Base-by-base conservation (phyloP, 305 asterid genomes). In the Fraxinus dipetala region DNA sequence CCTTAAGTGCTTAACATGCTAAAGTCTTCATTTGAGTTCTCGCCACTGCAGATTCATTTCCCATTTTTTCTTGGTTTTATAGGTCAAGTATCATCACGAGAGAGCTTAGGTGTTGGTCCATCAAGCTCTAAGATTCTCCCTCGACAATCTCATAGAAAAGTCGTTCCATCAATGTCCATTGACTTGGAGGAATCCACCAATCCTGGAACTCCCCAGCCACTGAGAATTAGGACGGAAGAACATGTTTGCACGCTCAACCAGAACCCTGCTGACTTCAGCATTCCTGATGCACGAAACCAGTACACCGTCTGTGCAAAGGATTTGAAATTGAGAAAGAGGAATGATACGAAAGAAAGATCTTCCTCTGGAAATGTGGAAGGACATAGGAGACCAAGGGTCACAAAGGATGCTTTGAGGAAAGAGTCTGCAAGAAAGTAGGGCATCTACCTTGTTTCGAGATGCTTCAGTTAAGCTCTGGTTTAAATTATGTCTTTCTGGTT, bases 201-300 rank as follows among this genome's bases (percentile, higher is more conserved):
- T 22, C 51, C 34, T 65, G 82, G 9, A 36, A 22, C 32, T 81
- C 34, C 34, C 34, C 74, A 65, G 74, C 86, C 85, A 14, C 75
- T 63, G 34, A 86, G 72, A 43, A 76, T 32, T 35, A 40, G 80
- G 1, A 34, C 38, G 3, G 83, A 83, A 38, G 85, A 85, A 38
- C 82, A 85, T 5, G 78, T 81, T 31, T 93, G 98, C 85, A 80
- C 85, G 11, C 85, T 85, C 20, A 95, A 95, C 81, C 83, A 80
- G 75, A 96, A 94, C 85, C 99, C 99, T 5, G 92, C 92, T 28
- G 98, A 96, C 26, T 91, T 93, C 78, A 89, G 91, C 88, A n/a
- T 82, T 48, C 92, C 92, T 11, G 91, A 85, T 22, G 90, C 90
- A 35, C 85, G 89, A 76, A 91, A 91, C 56, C 81, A 82, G 84